These are phyloP conservation scores for Lasiodiplodia gonubiensis DNA, from an alignment of 2,329 filamentous ascomycete species.

Conservation along the genomic window DNA sequence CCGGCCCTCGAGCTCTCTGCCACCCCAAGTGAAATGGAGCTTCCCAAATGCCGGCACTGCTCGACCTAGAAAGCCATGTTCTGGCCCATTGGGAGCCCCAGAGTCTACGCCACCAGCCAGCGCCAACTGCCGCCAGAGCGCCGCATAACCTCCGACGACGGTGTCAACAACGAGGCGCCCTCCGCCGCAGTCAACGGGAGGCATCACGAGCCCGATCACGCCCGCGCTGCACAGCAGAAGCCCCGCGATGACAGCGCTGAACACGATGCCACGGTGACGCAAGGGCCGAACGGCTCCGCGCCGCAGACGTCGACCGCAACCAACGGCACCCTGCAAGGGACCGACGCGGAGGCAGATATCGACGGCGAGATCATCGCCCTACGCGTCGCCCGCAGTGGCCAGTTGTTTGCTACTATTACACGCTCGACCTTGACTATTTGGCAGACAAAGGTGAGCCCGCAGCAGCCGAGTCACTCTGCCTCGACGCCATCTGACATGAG, in stretches of 20 bases:
- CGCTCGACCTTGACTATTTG: slow-evolving; percentile 86
- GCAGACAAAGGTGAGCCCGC: slow-evolving; percentile 80
- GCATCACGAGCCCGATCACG: slow-evolving; percentile 40
- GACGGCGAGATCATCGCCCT: slow-evolving; percentile 75
- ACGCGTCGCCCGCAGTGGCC: slow-evolving; percentile 77
- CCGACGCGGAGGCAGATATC: slow-evolving; percentile 39
- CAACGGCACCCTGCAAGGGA: slow-evolving; percentile 29
- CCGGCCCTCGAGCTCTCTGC: slow-evolving; percentile 23
- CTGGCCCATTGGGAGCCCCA: slow-evolving; percentile 86
- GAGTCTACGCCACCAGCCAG: slow-evolving; percentile 80
- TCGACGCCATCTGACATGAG: slow-evolving; percentile 18
- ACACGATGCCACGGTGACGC: slow-evolving; percentile 23
- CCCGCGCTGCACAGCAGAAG: slow-evolving; percentile 29
- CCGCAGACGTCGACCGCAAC: slow-evolving; percentile 13
- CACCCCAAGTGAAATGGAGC: slow-evolving; percentile 31
- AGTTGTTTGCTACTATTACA: slow-evolving; percentile 87
- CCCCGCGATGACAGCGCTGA: slow-evolving; percentile 26
- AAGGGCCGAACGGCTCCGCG: slow-evolving; percentile 27
- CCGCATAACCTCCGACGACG: slow-evolving; percentile 67
- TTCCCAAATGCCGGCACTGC: slow-evolving; percentile 32
- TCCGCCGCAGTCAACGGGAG: slow-evolving; percentile 66
- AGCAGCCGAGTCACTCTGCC: slow-evolving; percentile 26
- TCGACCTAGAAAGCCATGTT: slow-evolving; percentile 59
- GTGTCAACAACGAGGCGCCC: slow-evolving; percentile 57
- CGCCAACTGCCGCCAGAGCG: slow-evolving; percentile 60